Conservation (phyloP, 495 filamentous ascomycete genomes). For the Hypoxylon lienhwacheense region DNA sequence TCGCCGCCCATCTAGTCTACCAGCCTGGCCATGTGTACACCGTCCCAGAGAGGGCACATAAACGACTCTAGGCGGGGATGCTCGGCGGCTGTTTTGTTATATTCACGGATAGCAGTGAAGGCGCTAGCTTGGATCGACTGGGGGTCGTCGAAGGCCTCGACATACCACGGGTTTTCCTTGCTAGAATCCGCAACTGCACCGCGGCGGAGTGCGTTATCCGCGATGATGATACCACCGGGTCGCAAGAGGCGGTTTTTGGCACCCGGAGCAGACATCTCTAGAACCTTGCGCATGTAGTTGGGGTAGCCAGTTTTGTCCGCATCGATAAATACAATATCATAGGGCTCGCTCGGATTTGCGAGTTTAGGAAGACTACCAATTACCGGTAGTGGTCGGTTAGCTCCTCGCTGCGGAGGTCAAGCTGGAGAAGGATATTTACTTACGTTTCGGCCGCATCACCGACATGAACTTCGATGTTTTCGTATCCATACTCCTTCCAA, state of each 20-base stretch:
- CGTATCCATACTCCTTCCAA: slow-evolving; percentile 34
- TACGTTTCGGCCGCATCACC: slow-evolving; percentile 44
- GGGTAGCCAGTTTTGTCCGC: slow-evolving; percentile 45
- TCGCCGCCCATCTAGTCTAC: slow-evolving; percentile 28
- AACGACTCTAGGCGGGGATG: slow-evolving; percentile 38
- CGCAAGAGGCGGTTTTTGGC: slow-evolving; percentile 37
- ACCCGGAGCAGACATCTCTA: slow-evolving; percentile 34
- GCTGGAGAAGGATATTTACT: slow-evolving; percentile 1
- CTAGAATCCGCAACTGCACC: slow-evolving; percentile 41
- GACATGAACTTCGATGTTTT: slow-evolving; percentile 40
- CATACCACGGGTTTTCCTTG: slow-evolving; percentile 35
- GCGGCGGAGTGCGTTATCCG: slow-evolving; percentile 43
- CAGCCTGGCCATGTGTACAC: slow-evolving; percentile 36
- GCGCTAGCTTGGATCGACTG: background rate
- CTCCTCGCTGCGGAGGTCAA: background rate
- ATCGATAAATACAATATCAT: slow-evolving; percentile 47
- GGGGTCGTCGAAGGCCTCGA: slow-evolving; percentile 4
- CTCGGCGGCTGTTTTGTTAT: slow-evolving; percentile 33
- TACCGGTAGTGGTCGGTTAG: background rate
- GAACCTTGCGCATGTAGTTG: slow-evolving; percentile 35
- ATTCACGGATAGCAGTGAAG: slow-evolving; percentile 33
- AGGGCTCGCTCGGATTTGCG: slow-evolving; percentile 37
- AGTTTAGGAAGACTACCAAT: slow-evolving; percentile 32
- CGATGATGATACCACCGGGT: slow-evolving; percentile 41
- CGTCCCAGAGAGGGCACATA: slow-evolving; percentile 43